A percentile compares a stretch with the other conserved stretches of the same genome.
phyloP scores from a whole-genome alignment of 2,329 filamentous ascomycete species.

The Claviceps humidiphila region DNA sequence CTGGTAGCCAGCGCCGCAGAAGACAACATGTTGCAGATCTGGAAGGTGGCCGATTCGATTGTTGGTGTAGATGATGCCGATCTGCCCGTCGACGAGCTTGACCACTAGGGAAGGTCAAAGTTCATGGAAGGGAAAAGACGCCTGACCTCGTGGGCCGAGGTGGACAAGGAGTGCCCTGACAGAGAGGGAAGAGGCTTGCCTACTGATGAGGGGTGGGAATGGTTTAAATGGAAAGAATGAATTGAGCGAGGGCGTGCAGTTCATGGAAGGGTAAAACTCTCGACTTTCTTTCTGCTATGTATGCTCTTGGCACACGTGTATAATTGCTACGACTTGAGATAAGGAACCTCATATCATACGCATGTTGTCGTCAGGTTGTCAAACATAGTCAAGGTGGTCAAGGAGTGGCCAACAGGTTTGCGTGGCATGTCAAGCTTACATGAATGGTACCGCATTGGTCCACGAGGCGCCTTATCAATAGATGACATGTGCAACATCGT shows the following conservation, averaged over 20 bases:
- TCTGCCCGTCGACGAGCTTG: constrained; percentile 64
- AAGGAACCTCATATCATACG: neutral
- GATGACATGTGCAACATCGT: too few relatives aligned
- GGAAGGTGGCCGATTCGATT: constrained; percentile 74
- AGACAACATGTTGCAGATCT: constrained; percentile 92
- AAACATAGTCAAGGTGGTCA: neutral
- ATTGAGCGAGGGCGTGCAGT: neutral
- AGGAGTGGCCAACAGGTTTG: neutral
- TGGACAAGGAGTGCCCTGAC: constrained; percentile 5
- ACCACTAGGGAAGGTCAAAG: constrained; percentile 36
- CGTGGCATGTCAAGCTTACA: neutral
- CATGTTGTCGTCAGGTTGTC: neutral
- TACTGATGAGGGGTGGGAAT: neutral
- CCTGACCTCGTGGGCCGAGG: constrained; percentile 19
- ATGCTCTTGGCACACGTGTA: neutral
- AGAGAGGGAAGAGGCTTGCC: neutral
- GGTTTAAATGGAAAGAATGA: neutral
- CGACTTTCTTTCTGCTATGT: neutral
- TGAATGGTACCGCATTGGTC: too few relatives aligned
- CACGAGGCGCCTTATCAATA: too few relatives aligned
- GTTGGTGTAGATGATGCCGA: constrained; percentile 66
- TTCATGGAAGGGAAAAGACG: constrained; percentile 15
- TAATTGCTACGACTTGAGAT: neutral
- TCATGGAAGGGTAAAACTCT: neutral
- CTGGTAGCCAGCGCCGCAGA: constrained; percentile 90